Base-by-base conservation (phyloP, 2,329 filamentous ascomycete genomes). In the Aspergillus niger region DNA sequence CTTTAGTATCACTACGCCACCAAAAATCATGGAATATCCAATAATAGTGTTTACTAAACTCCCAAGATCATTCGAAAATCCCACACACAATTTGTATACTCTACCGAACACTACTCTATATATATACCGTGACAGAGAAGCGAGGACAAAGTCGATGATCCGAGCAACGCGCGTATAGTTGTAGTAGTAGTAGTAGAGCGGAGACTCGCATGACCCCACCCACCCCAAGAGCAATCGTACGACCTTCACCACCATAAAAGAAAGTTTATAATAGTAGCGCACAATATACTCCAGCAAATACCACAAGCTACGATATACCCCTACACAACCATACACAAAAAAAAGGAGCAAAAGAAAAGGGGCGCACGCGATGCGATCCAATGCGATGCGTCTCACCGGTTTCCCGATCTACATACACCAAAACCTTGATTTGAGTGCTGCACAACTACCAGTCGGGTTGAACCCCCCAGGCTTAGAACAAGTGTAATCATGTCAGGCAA, bases 131-230 rank as follows among this genome's bases (percentile, higher is more conserved):
- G 20, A 2, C 20, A 20, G 20, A 20, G 20, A 20, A 20, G 20
- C 20, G 20, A 20, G 20, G 20, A 20, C 20, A 20, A 17, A 20
- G 20, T 20, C 20, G 2, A 36, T 36, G 32, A 11, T 44, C 3
- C 22, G 11, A 44, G 24, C 20, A 24, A 22, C 26, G 47, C 15
- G n/a, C 28, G 47, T 32, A 20, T 20, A 20, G 20, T 20, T 2
- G n/a, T 38, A 17, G n/a, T 22, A 39, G n/a, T 22, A 39, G 20
- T 54, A 38, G 24, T 10, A 20, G 8, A 41, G 5, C 53, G n/a
- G n/a, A 26, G 24, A 11, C 22, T 55, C 53, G 41, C 53, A 26
- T 55, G 53, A 47, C 41, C 53, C 53, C 53, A 36, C 53, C 39
- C 47, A 30, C 47, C 28, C 28, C 30, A 36, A 13, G 15, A 15